Conservation (phyloP, 257 asterid genomes). For the Gynochthodes officinalis region DNA sequence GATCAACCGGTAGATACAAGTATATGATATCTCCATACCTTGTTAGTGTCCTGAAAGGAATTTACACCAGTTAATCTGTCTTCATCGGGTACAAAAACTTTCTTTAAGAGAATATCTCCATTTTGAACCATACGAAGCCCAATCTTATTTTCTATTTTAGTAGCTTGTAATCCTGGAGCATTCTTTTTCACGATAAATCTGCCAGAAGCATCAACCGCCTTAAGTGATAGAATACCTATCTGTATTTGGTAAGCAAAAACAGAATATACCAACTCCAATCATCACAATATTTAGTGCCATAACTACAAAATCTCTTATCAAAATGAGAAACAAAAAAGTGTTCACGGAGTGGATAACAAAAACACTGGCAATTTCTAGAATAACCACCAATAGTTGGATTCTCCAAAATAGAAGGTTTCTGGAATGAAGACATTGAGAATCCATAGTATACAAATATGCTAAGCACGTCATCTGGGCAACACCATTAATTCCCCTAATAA, state of each 20-base stretch:
- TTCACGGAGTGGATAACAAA: too few relatives aligned
- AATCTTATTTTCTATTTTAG: conserved; percentile 88
- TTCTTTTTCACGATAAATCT: conserved; percentile 84
- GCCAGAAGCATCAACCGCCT: conserved; percentile 30
- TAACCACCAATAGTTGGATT: background rate
- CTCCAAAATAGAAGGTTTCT: background rate
- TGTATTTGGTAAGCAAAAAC: background rate
- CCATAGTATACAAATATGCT: background rate
- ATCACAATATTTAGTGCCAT: background rate
- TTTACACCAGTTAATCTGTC: conserved; percentile 85
- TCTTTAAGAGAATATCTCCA: conserved; percentile 79
- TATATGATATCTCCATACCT: conserved; percentile 43
- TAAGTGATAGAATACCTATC: background rate
- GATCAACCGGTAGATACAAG: background rate
- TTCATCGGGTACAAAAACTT: conserved; percentile 87
- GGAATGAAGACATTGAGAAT: background rate
- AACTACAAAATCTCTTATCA: conserved; percentile 3
- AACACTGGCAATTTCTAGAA: background rate
- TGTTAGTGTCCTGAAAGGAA: conserved; percentile 88
- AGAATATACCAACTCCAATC: background rate
- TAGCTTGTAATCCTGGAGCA: conserved; percentile 84
- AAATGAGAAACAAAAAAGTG: background rate
- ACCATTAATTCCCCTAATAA: background rate
- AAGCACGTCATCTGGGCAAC: background rate
- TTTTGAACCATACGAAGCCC: conserved; percentile 93